These are phyloP conservation scores for Cavenderia fasciculata DNA, from an alignment of 78 protist species.

Conservation along the genomic window DNA sequence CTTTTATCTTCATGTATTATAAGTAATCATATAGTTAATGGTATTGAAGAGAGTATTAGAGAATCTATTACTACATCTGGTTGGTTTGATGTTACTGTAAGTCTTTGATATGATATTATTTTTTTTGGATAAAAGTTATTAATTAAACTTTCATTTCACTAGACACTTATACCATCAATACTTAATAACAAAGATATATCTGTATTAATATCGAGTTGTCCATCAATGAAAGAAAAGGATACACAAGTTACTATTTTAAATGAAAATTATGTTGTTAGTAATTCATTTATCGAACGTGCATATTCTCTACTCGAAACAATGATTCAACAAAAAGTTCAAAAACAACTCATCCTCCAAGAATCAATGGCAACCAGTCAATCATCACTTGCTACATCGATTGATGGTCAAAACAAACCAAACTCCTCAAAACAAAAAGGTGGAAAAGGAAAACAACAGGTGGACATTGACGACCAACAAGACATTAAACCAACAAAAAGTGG, in stretches of 20 bases:
- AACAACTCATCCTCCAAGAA: slow-evolving; percentile 12
- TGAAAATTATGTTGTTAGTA: slow-evolving; percentile 32
- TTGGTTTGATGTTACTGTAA: slow-evolving; percentile 54
- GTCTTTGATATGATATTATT: background rate
- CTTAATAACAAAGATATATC: slow-evolving; percentile 35
- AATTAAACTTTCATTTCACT: background rate
- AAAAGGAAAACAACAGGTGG: background rate
- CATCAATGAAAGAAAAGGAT: slow-evolving; percentile 19
- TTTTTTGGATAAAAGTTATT: background rate
- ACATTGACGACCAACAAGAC: slow-evolving; percentile 15
- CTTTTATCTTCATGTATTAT: slow-evolving; percentile 33
- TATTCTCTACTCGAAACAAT: slow-evolving; percentile 9
- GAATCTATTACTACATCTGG: slow-evolving; percentile 33
- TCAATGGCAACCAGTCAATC: background rate
- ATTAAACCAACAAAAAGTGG: slow-evolving; percentile 12
- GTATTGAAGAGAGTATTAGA: slow-evolving; percentile 22
- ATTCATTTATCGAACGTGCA: slow-evolving; percentile 62
- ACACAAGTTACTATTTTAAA: slow-evolving; percentile 47
- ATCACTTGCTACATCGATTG: background rate
- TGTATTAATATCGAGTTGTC: slow-evolving; percentile 22
- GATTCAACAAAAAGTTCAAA: slow-evolving; percentile 56
- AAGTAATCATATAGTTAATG: slow-evolving; percentile 5
- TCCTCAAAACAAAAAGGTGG: background rate
- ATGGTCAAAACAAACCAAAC: background rate
- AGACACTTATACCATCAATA: slow-evolving; percentile 62